These are phyloP conservation scores for Phaeotremella skinneri DNA, from an alignment of 768 basidiomycete genomes.

Conservation along the genomic window DNA sequence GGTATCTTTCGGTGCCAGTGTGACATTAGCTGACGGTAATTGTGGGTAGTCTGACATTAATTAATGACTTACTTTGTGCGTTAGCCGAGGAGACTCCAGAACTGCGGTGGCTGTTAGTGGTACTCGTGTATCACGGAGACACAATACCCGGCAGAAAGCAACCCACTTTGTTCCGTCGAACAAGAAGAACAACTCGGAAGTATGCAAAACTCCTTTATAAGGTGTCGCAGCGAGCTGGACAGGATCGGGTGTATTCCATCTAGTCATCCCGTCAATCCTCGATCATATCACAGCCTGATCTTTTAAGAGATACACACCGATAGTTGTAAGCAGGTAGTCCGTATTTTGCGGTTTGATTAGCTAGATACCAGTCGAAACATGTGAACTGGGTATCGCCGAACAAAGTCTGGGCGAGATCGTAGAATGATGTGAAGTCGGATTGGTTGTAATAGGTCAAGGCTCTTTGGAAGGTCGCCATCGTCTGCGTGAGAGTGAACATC, in stretches of 20 bases:
- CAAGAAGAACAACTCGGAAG: constrained; percentile 27
- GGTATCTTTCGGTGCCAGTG: too few species aligned
- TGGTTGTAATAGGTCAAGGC: constrained; percentile 16
- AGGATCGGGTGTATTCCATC: constrained; percentile 19
- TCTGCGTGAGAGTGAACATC: constrained; percentile 1
- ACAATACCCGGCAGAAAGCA: too few species aligned
- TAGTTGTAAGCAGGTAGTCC: constrained; percentile 20
- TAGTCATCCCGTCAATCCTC: neutral
- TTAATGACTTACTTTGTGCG: constrained; percentile 6
- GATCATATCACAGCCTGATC: too few species aligned
- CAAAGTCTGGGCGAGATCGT: constrained; percentile 22
- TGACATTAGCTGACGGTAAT: neutral
- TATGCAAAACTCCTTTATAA: constrained; percentile 27
- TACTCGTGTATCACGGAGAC: too few species aligned
- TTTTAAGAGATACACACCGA: neutral
- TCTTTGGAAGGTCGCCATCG: constrained; percentile 23
- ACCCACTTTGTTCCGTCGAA: constrained; percentile 32
- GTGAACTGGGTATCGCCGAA: constrained; percentile 29
- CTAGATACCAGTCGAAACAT: constrained; percentile 22
- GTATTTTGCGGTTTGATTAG: constrained; percentile 13
- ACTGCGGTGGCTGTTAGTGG: neutral
- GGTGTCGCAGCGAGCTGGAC: constrained; percentile 24
- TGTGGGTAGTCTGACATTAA: neutral
- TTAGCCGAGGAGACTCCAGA: constrained; percentile 25
- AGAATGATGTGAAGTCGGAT: constrained; percentile 16